Base-by-base conservation (phyloP, 495 filamentous ascomycete genomes). In the Amniculicola lignicola region DNA sequence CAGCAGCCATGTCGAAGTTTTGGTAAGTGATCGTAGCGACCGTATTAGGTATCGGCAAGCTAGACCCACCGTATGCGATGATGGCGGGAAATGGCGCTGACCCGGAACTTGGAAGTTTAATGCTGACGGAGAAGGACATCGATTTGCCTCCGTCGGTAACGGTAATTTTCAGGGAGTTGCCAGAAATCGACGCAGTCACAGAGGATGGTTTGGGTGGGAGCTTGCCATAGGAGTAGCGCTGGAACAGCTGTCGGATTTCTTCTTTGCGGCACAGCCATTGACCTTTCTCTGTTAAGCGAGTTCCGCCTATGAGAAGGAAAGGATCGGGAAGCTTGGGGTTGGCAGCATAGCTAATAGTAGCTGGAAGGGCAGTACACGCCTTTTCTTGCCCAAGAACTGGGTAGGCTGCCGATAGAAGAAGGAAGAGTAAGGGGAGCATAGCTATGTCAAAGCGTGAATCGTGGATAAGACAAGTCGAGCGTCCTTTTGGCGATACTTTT, bases 1-100 rank as follows among this genome's bases (percentile, higher is more conserved):
- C 62, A 48, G 70, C 70, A 4, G 2, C 43, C 1, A 52, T 45
- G 3, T 59, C 36, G 22, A 24, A 29, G 33, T 48, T 61, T 41
- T 69, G 62, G 61, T 70, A 72, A 18, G 48, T 72, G 29, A 77
- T 70, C 12, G 61, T 57, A 18, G 74, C 73, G 15, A 74, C 71
- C 36, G 61, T 61, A 9, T 63, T 45, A 2, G 70, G 71, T 16
- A 66, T 53, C 6, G 72, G 69, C 47, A 77, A 68, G 59, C 64
- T 70, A 27, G 44, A 11, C 16, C 60, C 64, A 35, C 65, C 69
- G 54, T 63, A 66, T 3, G 53, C 71, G 40, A 77, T 74, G 57
- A 77, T 63, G 24, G 74, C 75, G 3, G 75, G 75, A 51, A 58
- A 74, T 14, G 71, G 69, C 14, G 44, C 67, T 11, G 16, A 64